These are phyloP conservation scores for Hirschioporus abietinus DNA, from an alignment of 768 basidiomycete species.

Conservation along the genomic window DNA sequence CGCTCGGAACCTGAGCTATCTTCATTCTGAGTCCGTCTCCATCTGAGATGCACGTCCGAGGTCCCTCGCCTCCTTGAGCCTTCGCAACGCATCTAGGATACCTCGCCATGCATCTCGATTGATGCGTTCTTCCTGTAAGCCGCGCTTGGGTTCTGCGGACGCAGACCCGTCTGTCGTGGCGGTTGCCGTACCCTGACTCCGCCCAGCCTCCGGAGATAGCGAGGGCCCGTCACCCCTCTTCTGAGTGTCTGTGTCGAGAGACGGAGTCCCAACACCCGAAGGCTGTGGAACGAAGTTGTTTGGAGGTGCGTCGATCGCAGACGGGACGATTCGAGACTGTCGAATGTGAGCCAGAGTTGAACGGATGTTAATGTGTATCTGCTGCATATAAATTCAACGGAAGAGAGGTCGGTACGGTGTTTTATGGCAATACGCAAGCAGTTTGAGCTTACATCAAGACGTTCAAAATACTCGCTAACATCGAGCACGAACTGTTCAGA, in stretches of 20 bases:
- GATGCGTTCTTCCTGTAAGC: constrained; percentile 72
- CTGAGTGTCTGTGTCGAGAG: constrained; percentile 27
- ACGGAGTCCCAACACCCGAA: constrained; percentile 70
- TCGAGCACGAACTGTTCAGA: constrained; percentile 83
- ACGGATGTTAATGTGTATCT: constrained; percentile 71
- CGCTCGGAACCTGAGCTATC: background rate
- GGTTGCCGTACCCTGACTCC: constrained; percentile 13
- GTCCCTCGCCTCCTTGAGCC: constrained; percentile 47
- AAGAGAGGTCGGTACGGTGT: background rate
- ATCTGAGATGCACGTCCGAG: constrained; percentile 14
- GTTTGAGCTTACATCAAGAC: constrained; percentile 59
- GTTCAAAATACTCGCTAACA: constrained; percentile 82
- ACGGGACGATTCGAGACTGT: constrained; percentile 76
- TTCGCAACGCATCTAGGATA: constrained; percentile 60
- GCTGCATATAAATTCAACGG: constrained; percentile 32
- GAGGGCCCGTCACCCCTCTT: constrained; percentile 20
- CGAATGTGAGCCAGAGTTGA: constrained; percentile 78
- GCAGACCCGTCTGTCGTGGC: constrained; percentile 1
- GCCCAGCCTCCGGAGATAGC: constrained; percentile 3
- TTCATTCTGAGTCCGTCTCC: constrained; percentile 1
- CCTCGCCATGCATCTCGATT: constrained; percentile 77
- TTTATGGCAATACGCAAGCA: background rate
- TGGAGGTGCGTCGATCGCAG: constrained; percentile 79
- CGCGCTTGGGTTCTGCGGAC: constrained; percentile 34
- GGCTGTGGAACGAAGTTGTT: constrained; percentile 71